Base-by-base conservation (phyloP, 2,329 filamentous ascomycete species). In the Lachnum nothofagi region DNA sequence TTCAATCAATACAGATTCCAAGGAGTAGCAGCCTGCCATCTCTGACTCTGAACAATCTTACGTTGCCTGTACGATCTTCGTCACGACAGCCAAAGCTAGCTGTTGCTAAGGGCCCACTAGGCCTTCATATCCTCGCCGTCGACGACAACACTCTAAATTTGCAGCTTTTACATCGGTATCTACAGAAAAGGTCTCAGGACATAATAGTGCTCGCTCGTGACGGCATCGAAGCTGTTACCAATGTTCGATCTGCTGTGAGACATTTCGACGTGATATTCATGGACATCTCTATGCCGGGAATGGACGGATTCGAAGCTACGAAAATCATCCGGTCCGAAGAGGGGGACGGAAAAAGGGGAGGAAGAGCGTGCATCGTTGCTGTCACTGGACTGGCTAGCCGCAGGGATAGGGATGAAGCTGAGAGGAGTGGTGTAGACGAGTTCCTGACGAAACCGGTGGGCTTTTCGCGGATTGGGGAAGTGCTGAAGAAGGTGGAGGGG, bases 211-310 rank as follows among this genome's bases (percentile, higher is more conserved):
- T 68, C 12, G 75, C 74, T 1, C 61, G 61, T 19, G 69, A 78
- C 53, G 76, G 76, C 5, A 64, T 71, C 1, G 69, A 76, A 57
- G 76, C 76, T 2, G 68, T 78, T 0, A 63, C 73, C 5, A 62
- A 62, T 24, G 74, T 72, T 48, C 64, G 70, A 37, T 55, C 56
- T 6, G 52, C 60, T 3, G 51, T 56, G 2, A 65, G 70, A 39
- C 57, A 63, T 0, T 71, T 70, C 42, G 68, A 70, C 33, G 68
- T 75, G 35, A 68, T 78, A 2, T 68, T 66, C 25, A 66, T 74
- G 71, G 77, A 80, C 53, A 71, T 73, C 69, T 60, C 60, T 4
- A 80, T 80, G 78, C 77, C 77, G 0, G 66, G 79, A 4, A 72
- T 80, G 55, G 71, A 80, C 53, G 74, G 74, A 0, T 64, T 77